Base-by-base conservation (phyloP, 2,329 filamentous ascomycete genomes). In the Sarocladium strictum region DNA sequence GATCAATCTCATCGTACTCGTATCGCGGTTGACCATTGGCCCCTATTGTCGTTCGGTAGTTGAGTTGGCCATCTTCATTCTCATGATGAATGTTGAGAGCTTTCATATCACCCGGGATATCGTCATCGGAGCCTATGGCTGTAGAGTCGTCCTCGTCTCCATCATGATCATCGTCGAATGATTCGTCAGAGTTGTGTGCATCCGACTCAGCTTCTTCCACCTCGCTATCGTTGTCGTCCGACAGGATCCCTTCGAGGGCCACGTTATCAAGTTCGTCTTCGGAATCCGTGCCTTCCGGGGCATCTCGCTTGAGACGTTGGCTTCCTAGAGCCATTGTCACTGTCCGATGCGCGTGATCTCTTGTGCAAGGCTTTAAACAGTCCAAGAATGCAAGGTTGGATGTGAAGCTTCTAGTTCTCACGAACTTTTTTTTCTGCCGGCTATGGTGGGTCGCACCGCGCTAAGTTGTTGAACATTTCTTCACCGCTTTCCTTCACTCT, bases 1-100 rank as follows among this genome's bases (percentile, higher is more conserved):
- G 90, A 61, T 97, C 87, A 59, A 99, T 91, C 67, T 97, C 94
- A 59, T 88, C 83, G 72, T 97, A 99, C 43, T 97, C 80, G 67
- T 96, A 99, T 68, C 94, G 85, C 59, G 86, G 83, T 63, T 90
- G 89, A 57, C 94, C 94, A 72, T 97, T 94, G 62, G 94, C 93
- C 64, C 97, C 94, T 55, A 80, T 87, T 41, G 87, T 78, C 40
- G 86, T 68, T 53, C 73, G 76, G 59, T 82, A 83, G 15, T 56
- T 56, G 59, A 78, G 77, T 55, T 72, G 69, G 21, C 69, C 68
- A 33, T 72, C 69, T 5, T 73, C 67, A 7, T 73, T 71, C 9
- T 68, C 64, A n/a, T 73, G 68, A 21, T 64, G 58, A 12, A 60
- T 64, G 29, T 72, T 70, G 29, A 63, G 62, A 7, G 47, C 47